phyloP scores from a whole-genome alignment of 2,329 filamentous ascomycete genomes.

The Xylaria sp. region DNA sequence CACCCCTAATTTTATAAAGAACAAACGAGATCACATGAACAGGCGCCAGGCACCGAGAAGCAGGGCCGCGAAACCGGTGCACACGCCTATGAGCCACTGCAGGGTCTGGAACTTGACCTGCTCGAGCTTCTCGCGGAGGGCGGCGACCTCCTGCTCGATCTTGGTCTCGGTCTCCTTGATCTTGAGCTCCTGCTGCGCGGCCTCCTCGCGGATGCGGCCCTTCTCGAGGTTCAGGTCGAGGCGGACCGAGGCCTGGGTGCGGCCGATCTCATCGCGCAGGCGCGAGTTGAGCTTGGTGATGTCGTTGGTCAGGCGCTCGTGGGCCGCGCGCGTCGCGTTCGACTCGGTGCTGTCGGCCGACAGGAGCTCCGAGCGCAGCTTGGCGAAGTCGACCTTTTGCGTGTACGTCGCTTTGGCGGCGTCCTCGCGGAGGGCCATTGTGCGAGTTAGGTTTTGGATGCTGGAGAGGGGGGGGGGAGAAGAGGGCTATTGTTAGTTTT shows the following conservation, averaged over 20 bases:
- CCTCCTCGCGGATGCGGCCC: slow-evolving; percentile 94
- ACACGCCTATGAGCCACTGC: slow-evolving; percentile 96
- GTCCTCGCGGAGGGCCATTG: slow-evolving; percentile 97
- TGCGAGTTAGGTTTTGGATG: slow-evolving; percentile 96
- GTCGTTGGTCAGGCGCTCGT: slow-evolving; percentile 94
- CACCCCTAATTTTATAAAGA: background rate
- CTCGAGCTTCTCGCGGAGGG: slow-evolving; percentile 89
- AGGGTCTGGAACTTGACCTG: slow-evolving; percentile 97
- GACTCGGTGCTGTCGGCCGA: slow-evolving; percentile 92
- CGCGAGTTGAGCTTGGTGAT: slow-evolving; percentile 92
- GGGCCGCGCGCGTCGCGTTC: slow-evolving; percentile 85
- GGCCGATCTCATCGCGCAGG: slow-evolving; percentile 90
- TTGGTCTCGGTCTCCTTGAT: slow-evolving; percentile 99
- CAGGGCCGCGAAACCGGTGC: slow-evolving; percentile 74
- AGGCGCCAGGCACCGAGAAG: slow-evolving; percentile 76
- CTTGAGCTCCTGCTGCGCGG: slow-evolving; percentile 95
- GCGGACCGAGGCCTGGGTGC: slow-evolving; percentile 92
- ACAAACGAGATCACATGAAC: slow-evolving; percentile 64
- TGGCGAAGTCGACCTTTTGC: slow-evolving; percentile 97
- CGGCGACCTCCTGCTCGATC: slow-evolving; percentile 97
- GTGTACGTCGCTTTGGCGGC: slow-evolving; percentile 82
- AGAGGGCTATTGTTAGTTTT: background rate
- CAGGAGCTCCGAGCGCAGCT: slow-evolving; percentile 92
- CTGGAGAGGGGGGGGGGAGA: slow-evolving; percentile 56
- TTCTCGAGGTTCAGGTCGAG: slow-evolving; percentile 97